These are phyloP conservation scores for Cynanchum wilfordii DNA, from an alignment of 257 asterid species.

Conservation along the genomic window DNA sequence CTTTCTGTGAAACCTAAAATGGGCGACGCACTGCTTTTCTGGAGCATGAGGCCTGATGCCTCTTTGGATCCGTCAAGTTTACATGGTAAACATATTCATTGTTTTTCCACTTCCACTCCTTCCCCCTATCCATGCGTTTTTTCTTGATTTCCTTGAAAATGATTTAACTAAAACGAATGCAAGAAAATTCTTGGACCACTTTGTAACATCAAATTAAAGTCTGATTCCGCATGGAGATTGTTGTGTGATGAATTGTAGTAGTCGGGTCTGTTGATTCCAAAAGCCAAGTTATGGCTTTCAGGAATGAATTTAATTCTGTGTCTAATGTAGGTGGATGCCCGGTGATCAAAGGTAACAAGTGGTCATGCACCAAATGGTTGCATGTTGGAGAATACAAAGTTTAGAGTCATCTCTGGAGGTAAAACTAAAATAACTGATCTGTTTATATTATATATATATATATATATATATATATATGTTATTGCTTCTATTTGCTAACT, in stretches of 20 bases:
- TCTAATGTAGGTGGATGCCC: conserved; percentile 38
- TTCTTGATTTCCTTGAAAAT: not conserved
- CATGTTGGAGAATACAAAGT: conserved; percentile 29
- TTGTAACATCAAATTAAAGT: not conserved
- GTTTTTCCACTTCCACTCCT: not conserved
- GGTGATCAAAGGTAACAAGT: conserved; percentile 43
- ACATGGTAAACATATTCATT: conserved; percentile 54
- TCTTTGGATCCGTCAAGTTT: conserved; percentile 71
- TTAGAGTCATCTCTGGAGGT: conserved; percentile 9
- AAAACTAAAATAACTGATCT: not conserved
- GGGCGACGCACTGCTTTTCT: conserved; percentile 86
- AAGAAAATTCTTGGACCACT: not conserved
- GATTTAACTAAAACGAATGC: not conserved
- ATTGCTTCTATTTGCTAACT: not conserved
- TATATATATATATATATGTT: too few relatives aligned
- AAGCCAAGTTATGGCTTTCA: not conserved
- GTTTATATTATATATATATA: too few relatives aligned
- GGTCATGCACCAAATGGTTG: conserved; percentile 50
- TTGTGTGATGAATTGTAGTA: not conserved
- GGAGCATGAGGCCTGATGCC: conserved; percentile 94
- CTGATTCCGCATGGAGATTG: not conserved
- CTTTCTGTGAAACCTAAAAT: conserved; percentile 66
- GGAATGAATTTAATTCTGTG: not conserved
- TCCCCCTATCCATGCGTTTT: not conserved
- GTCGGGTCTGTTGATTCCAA: not conserved